Base-by-base conservation (phyloP, 345 rosid genomes). In the Conringia planisiliqua region DNA sequence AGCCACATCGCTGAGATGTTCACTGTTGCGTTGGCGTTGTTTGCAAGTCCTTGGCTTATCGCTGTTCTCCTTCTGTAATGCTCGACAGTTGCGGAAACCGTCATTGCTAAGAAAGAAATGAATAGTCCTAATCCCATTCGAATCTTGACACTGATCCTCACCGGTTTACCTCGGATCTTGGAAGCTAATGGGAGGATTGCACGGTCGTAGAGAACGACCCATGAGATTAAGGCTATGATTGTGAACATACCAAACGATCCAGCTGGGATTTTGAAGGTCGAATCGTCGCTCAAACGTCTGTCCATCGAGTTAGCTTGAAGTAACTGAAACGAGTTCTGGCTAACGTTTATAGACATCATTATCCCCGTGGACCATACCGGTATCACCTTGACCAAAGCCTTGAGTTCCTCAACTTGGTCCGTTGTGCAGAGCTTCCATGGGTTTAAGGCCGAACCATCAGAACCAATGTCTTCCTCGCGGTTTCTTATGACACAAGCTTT, bases 1-100 rank as follows among this genome's bases (percentile, higher is more conserved):
- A 90, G 86, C 95, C 98, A 90, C 88, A 87, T 76, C 5, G 91
- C 97, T 13, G 98, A 93, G 85, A 90, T 87, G 75, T 54, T 18
- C 65, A 77, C 65, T 50, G 79, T 86, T 0, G 78, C 86, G 4
- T 3, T 26, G 0, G 85, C 78, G 16, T 81, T 69, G 78, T 86
- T 78, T 29, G 22, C 24, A 7, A 72, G 75, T 14, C 98, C 96
- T 58, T 87, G 85, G 36, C 6, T 69, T 13, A 86, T 76, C 2
- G 98, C 97, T 26, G 65, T 81, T 77, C 59, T 82, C 62, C 98
- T 71, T 46, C 98, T 84, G 58, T 81, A 61, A 46, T 74, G 81
- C 82, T 89, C 98, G 0, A 86, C 82, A 12, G 82, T 66, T 44
- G 89, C 93, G 10, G 89, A 82, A 12, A 86, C 77, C 10, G 84